Evolutionary conservation across 176 grass and related monocot species (phyloP).

Genomic region (Cocos nucifera): DNA sequence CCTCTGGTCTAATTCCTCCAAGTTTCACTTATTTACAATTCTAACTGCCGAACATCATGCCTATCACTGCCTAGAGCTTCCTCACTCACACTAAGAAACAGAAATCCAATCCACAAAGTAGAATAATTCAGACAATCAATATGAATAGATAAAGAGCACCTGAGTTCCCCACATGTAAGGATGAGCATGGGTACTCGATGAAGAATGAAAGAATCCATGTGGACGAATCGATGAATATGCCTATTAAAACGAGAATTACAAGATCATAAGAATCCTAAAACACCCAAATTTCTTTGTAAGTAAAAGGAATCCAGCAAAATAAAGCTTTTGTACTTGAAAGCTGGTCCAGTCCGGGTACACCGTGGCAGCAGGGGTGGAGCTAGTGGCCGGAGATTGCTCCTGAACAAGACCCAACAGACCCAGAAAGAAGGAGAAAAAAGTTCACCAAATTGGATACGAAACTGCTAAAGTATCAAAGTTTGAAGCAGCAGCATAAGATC

Average conservation of each 20-base stretch:
- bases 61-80: neutral
- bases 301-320: neutral
- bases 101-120: neutral
- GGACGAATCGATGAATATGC: conserved; percentile 83
- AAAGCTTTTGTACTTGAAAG: conserved; percentile 54
- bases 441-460: neutral
- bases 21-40: neutral
- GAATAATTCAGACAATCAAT: conserved; percentile 3
- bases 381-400: conserved; percentile 56
- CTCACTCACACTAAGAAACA: neutral
- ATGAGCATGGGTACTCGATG: conserved; percentile 73
- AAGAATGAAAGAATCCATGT: conserved; percentile 74
- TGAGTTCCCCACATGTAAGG: conserved; percentile 97
- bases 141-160: conserved; percentile 26
- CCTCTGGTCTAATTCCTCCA: no score
- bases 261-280: neutral
- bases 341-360: conserved; percentile 83
- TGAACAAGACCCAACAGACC: conserved; percentile 24
- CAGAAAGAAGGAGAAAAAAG: neutral
- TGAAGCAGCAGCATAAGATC: conserved; percentile 3
- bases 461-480: neutral
- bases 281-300: neutral
- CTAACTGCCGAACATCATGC: neutral
- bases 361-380: conserved; percentile 33
- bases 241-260: conserved; percentile 26